These are phyloP conservation scores for Dipodascus geniculatus DNA, from an alignment of 805 yeast species.

Conservation along the genomic window DNA sequence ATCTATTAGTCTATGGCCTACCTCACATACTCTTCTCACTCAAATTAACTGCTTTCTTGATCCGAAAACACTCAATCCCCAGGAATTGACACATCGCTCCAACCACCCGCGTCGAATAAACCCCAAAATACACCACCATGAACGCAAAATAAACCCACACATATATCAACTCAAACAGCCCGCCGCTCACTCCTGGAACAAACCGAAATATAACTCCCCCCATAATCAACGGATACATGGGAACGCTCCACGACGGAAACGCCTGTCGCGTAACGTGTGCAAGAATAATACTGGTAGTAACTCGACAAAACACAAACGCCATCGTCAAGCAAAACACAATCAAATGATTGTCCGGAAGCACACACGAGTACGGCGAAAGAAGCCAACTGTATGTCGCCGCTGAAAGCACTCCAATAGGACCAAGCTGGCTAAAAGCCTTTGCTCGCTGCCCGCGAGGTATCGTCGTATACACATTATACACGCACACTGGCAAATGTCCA, in stretches of 20 bases:
- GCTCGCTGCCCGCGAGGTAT: constrained; percentile 35
- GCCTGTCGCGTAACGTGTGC: constrained; percentile 76
- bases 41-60: constrained; percentile 30
- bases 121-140: constrained; percentile 60
- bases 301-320: constrained; percentile 83
- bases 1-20: too few species aligned
- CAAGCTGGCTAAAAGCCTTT: constrained; percentile 41
- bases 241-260: constrained; percentile 66
- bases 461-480: constrained; percentile 29
- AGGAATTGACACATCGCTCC: constrained; percentile 71
- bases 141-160: constrained; percentile 45
- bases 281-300: constrained; percentile 45
- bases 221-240: constrained; percentile 35
- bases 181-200: constrained; percentile 39
- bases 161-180: constrained; percentile 28
- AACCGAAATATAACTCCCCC: constrained; percentile 27
- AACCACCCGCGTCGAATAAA: constrained; percentile 56
- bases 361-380: constrained; percentile 36
- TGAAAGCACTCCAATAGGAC: constrained; percentile 57
- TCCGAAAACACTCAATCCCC: constrained; percentile 76
- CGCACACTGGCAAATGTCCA: constrained; percentile 59
- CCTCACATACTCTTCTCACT: neutral
- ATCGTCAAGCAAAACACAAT: constrained; percentile 67
- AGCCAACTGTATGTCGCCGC: constrained; percentile 35
- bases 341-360: constrained; percentile 33